Conservation (phyloP, 495 filamentous ascomycete species). For the Bacidia rubella region DNA sequence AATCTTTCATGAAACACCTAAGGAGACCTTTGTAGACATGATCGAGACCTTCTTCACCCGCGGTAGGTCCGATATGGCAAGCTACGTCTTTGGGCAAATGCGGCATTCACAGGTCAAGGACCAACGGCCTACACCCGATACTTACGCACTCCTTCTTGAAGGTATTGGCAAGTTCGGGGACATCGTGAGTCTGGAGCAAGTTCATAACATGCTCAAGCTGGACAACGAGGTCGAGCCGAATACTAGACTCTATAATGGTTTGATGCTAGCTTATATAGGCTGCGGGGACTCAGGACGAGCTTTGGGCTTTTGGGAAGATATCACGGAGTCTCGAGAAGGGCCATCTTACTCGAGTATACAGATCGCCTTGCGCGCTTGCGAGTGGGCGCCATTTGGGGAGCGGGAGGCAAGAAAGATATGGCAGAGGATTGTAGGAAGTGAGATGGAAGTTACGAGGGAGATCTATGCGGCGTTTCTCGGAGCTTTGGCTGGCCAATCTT, state of each 20-base stretch:
- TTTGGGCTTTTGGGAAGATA: conserved; percentile 68
- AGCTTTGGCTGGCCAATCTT: conserved; percentile 54
- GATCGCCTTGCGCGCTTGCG: conserved; percentile 65
- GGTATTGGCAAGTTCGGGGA: conserved; percentile 55
- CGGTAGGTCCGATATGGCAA: conserved; percentile 64
- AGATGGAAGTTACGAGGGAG: conserved; percentile 55
- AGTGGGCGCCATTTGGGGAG: conserved; percentile 47
- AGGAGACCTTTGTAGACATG: conserved; percentile 47
- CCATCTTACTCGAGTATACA: conserved; percentile 66
- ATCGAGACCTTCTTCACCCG: conserved; percentile 78
- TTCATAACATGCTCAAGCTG: conserved; percentile 88
- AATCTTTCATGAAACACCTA: conserved; percentile 62
- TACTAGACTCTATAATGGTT: conserved; percentile 60
- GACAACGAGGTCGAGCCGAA: conserved; percentile 64
- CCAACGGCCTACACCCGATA: conserved; percentile 51
- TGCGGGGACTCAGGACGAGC: conserved; percentile 50
- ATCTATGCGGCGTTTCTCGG: conserved; percentile 64
- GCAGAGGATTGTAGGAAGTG: conserved; percentile 56
- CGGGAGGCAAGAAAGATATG: conserved; percentile 58
- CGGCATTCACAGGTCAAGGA: conserved; percentile 43
- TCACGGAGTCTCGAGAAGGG: conserved; percentile 63
- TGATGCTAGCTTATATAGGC: conserved; percentile 73
- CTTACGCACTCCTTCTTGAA: conserved; percentile 63
- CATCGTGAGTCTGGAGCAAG: conserved; percentile 48
- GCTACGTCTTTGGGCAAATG: conserved; percentile 82